A percentile compares a stretch with the other conserved stretches of the same genome.
These are phyloP conservation scores for Apiotrichum mycotoxinovorans DNA, from an alignment of 1,284 basidiomycete genomes.

Conservation along the genomic window DNA sequence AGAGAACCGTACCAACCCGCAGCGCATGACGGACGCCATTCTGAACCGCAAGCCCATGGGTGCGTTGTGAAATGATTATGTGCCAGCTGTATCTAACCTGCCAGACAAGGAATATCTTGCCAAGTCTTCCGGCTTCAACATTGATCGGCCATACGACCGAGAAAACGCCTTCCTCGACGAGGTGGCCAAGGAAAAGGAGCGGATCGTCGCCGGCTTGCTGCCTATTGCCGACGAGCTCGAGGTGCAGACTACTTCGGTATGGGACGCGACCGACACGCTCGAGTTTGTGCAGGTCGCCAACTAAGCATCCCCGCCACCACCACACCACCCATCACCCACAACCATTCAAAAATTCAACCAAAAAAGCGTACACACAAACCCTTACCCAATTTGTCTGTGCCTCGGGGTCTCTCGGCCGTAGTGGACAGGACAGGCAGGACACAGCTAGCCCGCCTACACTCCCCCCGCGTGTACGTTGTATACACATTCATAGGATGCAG, in stretches of 20 bases:
- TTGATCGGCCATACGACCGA: conserved; percentile 24
- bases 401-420: no score
- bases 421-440: background rate
- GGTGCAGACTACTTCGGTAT: conserved; percentile 7
- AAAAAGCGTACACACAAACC: no score
- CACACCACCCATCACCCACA: no score
- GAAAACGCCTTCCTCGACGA: conserved; percentile 33
- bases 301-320: no score
- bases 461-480: background rate
- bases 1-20: conserved; percentile 37
- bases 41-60: conserved; percentile 35
- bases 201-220: conserved; percentile 5
- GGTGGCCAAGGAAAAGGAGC: conserved; percentile 28
- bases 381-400: no score
- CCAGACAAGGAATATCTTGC: conserved; percentile 34
- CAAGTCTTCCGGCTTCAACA: conserved; percentile 37
- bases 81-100: background rate
- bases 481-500: background rate
- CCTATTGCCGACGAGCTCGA: conserved; percentile 1
- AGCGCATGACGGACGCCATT: conserved; percentile 37
- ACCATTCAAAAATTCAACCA: background rate
- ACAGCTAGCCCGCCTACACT: background rate
- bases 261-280: background rate
- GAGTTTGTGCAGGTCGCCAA: background rate
- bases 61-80: conserved; percentile 5